Conservation (phyloP, 2,329 filamentous ascomycete species). For the Blastomyces silverae region DNA sequence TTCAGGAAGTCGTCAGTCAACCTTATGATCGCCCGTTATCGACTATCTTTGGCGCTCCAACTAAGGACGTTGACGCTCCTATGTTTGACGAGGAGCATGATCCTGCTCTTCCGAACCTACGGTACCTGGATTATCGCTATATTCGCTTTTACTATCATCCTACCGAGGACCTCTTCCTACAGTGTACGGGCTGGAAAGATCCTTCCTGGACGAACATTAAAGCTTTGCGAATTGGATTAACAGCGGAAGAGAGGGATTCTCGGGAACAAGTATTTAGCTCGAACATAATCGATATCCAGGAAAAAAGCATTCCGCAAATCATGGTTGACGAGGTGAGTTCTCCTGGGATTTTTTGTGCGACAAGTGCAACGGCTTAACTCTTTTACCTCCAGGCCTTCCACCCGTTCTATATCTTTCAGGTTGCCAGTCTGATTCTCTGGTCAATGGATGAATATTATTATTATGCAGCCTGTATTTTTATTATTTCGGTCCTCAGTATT, state of each 20-base stretch:
- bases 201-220: slow-evolving; percentile 76
- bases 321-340: slow-evolving; percentile 71
- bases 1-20: slow-evolving; percentile 60
- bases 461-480: slow-evolving; percentile 88
- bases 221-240: slow-evolving; percentile 68
- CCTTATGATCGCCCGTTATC: slow-evolving; percentile 57
- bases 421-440: slow-evolving; percentile 90
- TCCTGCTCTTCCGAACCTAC: slow-evolving; percentile 66
- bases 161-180: slow-evolving; percentile 75
- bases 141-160: slow-evolving; percentile 90
- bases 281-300: slow-evolving; percentile 87
- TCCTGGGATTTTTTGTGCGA: neutral
- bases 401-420: slow-evolving; percentile 96
- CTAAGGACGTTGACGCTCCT: slow-evolving; percentile 53
- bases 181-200: slow-evolving; percentile 90
- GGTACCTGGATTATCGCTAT: slow-evolving; percentile 85
- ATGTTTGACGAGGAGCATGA: slow-evolving; percentile 67
- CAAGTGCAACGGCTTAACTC: slow-evolving; percentile 23
- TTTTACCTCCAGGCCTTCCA: slow-evolving; percentile 63
- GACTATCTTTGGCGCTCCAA: slow-evolving; percentile 47
- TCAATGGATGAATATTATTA: slow-evolving; percentile 96
- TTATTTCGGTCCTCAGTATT: slow-evolving; percentile 92
- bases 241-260: slow-evolving; percentile 77
- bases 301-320: slow-evolving; percentile 76
- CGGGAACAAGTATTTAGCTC: slow-evolving; percentile 81